phyloP scores from a whole-genome alignment of 768 basidiomycete species.

The Strobilomyces dryophilus region DNA sequence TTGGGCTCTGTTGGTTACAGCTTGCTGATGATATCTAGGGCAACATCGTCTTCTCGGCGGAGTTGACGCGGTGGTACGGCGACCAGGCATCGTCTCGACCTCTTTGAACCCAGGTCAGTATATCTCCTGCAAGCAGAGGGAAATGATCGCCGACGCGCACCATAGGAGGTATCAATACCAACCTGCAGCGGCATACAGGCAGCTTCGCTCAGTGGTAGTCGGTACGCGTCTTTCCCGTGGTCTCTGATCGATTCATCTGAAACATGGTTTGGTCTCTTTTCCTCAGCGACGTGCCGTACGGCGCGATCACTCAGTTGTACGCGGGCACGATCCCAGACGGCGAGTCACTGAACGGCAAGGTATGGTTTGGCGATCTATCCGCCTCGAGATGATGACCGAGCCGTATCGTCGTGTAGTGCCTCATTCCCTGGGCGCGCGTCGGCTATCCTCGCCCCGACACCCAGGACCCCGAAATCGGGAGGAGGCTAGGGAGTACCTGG shows the following conservation, averaged over 20 bases:
- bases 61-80: conserved; percentile 39
- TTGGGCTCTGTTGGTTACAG: background rate
- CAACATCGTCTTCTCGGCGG: conserved; percentile 41
- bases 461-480: conserved; percentile 33
- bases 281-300: conserved; percentile 32
- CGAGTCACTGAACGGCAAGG: conserved; percentile 43
- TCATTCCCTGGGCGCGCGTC: conserved; percentile 44
- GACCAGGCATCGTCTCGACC: conserved; percentile 42
- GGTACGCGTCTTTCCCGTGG: conserved; percentile 3
- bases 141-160: too few relatives aligned
- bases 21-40: conserved; percentile 29
- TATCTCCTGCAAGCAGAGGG: background rate
- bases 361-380: conserved; percentile 5
- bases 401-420: conserved; percentile 32
- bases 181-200: conserved; percentile 17
- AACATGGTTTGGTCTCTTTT: conserved; percentile 5
- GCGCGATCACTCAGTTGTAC: conserved; percentile 50
- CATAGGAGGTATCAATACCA: conserved; percentile 18
- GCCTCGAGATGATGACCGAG: background rate
- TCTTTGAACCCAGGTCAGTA: conserved; percentile 40
- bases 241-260: background rate
- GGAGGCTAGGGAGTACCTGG: too few relatives aligned
- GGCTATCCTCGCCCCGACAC: conserved; percentile 30
- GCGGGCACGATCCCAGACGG: conserved; percentile 45
- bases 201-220: background rate